Evolutionary conservation across 257 asterid genomes (phyloP).

Genomic region (Handroanthus guayacan): DNA sequence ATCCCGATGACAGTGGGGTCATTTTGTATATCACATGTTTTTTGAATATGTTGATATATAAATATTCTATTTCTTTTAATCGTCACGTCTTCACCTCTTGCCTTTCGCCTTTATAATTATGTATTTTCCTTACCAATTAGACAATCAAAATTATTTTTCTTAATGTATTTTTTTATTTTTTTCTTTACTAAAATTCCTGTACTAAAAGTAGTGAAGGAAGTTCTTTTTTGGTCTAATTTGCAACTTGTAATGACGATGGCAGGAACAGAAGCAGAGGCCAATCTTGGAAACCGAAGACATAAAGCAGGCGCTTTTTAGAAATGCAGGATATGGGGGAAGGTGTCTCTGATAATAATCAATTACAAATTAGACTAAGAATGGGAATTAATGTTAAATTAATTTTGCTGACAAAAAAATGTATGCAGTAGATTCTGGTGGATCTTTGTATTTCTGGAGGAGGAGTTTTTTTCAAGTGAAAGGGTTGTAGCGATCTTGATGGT

Average conservation of each 20-base stretch:
- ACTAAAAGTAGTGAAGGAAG: too few species aligned
- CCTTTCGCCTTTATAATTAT: too few species aligned
- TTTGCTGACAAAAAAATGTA: neutral
- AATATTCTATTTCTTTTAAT: too few species aligned
- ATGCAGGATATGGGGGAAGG: slow-evolving; percentile 78
- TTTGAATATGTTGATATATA: too few species aligned
- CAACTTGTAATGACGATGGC: slow-evolving; percentile 20
- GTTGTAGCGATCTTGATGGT: slow-evolving; percentile 16
- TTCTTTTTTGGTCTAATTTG: too few species aligned
- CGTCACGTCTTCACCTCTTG: too few species aligned
- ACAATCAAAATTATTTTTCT: too few species aligned
- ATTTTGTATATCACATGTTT: too few species aligned
- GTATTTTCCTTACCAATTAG: too few species aligned
- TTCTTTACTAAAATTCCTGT: too few species aligned
- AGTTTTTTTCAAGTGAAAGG: neutral
- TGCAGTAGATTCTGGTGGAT: neutral
- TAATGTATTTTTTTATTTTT: too few species aligned
- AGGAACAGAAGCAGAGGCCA: slow-evolving; percentile 61
- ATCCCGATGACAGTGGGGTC: too few species aligned
- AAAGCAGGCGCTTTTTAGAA: slow-evolving; percentile 72
- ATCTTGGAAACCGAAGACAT: slow-evolving; percentile 60
- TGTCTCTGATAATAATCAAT: slow-evolving; percentile 46
- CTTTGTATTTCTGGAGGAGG: neutral
- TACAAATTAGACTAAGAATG: neutral
- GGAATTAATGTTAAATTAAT: neutral